phyloP scores from a whole-genome alignment of 2,329 filamentous ascomycete species.

The Fusarium dlaminii region DNA sequence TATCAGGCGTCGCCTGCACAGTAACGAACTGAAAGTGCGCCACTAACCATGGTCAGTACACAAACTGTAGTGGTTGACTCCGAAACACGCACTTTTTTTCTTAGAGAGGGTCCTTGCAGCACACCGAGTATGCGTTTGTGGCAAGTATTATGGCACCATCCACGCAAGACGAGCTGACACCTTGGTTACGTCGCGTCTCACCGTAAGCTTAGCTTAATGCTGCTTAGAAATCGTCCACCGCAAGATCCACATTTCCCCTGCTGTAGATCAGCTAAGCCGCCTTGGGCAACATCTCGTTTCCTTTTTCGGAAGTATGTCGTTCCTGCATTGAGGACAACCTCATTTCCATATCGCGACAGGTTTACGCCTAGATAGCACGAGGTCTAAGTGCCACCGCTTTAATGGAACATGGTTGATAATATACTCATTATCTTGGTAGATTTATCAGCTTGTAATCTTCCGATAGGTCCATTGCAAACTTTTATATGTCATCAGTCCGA shows the following conservation, averaged over 20 bases:
- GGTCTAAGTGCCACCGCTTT: background rate
- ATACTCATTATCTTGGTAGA: background rate
- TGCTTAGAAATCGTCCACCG: slow-evolving; percentile 11
- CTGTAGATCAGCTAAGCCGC: background rate
- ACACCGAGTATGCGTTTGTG: background rate
- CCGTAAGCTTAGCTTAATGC: background rate
- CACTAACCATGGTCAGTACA: background rate
- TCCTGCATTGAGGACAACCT: background rate
- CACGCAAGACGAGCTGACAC: background rate
- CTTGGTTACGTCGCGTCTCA: background rate
- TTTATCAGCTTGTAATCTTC: background rate
- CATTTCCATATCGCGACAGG: background rate
- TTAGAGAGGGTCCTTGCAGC: accelerated
- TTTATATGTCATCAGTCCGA: background rate
- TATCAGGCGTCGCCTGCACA: background rate
- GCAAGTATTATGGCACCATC: background rate
- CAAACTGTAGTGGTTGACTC: accelerated
- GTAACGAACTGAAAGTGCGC: slow-evolving; percentile 33
- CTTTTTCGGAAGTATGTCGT: slow-evolving; percentile 4
- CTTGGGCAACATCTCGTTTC: background rate
- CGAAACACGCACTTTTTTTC: background rate
- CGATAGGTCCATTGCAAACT: background rate
- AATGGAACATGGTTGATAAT: accelerated
- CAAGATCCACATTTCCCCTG: background rate
- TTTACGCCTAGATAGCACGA: background rate